Evolutionary conservation across 345 rosid genomes (phyloP), one percentile per base, ranked within the genome.

Genomic region (Firmiana major): DNA sequence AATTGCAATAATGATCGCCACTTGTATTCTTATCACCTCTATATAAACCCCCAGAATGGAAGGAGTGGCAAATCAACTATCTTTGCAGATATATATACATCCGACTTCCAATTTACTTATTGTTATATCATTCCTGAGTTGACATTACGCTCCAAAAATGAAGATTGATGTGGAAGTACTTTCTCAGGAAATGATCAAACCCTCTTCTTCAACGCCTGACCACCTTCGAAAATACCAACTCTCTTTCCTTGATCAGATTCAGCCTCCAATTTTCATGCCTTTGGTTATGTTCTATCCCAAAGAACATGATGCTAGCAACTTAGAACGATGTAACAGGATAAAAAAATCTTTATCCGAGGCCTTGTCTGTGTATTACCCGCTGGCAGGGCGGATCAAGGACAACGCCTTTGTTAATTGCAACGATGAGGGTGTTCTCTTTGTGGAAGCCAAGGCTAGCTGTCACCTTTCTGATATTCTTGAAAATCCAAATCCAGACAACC

Each of bases 351-450:
- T 82, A 16, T 80, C 85, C 4, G 22, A 71, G 19, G 73, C 78
- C 36, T 64, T 85, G 13, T 26, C 78, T 38, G 46, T 36, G 15
- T 85, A 69, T 63, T 82, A 85, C 57, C 87, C 87, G 2, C 43
- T 85, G 0, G 87, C 85, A 0, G 87, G 87, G 2, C 79, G 83
- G 49, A 76, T 85, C n/a, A 79, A 67, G 51, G 85, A 75, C 63
- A 77, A 81, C 54, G n/a, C 65, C 53, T 75, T 45, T 72, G 26
- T 77, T 53, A 83, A 82, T 26, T 82, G 87, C 68, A 82, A 80
- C 38, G 87, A 82, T 36, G 78, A 80, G n/a, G 85, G 81, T 21
- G 81, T 36, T 16, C 73, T 54, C 19, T 85, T 64, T 16, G 76
- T 77, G 28, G 85, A 82, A 77, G 83, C 87, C 4, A 77, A 75